Evolutionary conservation across 2,329 filamentous ascomycete species (phyloP).

Genomic region (Colletotrichum cordylinicola): DNA sequence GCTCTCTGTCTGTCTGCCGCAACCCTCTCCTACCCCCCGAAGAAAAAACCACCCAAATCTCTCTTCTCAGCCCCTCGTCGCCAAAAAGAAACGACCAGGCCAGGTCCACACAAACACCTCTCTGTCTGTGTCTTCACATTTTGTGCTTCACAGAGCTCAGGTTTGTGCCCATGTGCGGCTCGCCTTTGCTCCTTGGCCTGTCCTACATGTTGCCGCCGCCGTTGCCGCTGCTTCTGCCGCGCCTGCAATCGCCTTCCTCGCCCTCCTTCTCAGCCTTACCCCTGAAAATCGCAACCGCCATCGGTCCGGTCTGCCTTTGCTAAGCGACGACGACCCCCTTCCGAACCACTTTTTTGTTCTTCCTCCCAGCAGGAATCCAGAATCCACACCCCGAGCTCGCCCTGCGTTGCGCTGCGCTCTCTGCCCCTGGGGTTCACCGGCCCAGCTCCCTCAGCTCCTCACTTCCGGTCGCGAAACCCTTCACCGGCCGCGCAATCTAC

Average conservation of each 20-base stretch:
- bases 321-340: slow-evolving; percentile 21
- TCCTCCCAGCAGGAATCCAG: background rate
- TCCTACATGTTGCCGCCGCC: slow-evolving; percentile 17
- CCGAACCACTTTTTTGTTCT: slow-evolving; percentile 19
- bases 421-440: background rate
- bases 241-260: background rate
- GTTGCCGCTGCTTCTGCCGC: background rate
- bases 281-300: slow-evolving; percentile 21
- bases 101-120: background rate
- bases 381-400: slow-evolving; percentile 17
- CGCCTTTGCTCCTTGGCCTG: slow-evolving; percentile 14
- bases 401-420: background rate
- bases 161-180: slow-evolving; percentile 11
- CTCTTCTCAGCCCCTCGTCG: slow-evolving; percentile 8
- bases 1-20: background rate
- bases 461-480: background rate
- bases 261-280: slow-evolving; percentile 19
- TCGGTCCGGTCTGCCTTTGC: background rate
- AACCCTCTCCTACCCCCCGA: background rate
- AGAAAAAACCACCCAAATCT: background rate
- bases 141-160: background rate
- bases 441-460: background rate
- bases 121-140: background rate
- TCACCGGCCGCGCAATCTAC: background rate
- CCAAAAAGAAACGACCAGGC: background rate